These are phyloP conservation scores for Adansonia gregorii DNA, from an alignment of 441 rosid genomes.

Conservation along the genomic window DNA sequence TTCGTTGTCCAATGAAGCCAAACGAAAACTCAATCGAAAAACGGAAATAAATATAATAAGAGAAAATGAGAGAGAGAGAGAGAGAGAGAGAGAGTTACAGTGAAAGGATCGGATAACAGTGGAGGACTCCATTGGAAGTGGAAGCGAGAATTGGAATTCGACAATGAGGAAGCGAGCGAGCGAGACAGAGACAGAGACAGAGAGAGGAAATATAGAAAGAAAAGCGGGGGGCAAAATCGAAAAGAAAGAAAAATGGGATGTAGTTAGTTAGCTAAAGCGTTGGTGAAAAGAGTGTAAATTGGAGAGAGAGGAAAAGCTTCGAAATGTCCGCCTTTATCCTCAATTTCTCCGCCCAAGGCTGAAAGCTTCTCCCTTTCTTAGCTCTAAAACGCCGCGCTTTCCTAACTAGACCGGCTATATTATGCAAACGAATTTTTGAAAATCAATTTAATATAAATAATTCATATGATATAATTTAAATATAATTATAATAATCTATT, in stretches of 20 bases:
- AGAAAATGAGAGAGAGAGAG: conserved; percentile 18
- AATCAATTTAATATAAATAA: no score
- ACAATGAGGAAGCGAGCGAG: neutral
- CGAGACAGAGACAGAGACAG: neutral
- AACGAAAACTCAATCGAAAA: conserved; percentile 17
- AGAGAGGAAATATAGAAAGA: conserved; percentile 26
- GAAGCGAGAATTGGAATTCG: conserved; percentile 15
- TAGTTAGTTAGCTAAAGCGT: conserved; percentile 24
- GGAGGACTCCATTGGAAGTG: conserved; percentile 69
- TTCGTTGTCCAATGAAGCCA: conserved; percentile 4
- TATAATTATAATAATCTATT: no score
- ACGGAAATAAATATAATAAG: neutral
- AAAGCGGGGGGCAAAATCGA: conserved; percentile 18
- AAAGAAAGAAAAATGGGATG: neutral
- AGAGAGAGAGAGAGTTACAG: conserved; percentile 42
- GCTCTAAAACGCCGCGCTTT: neutral
- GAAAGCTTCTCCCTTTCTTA: neutral
- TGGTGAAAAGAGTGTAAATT: conserved; percentile 14
- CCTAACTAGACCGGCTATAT: conserved; percentile 28
- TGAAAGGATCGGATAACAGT: conserved; percentile 63
- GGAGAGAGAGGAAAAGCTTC: conserved; percentile 18
- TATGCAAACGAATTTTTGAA: no score
- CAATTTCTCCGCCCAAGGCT: conserved; percentile 34
- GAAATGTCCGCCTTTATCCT: conserved; percentile 50
- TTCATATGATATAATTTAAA: no score